phyloP scores from a whole-genome alignment of 1,284 basidiomycete species.

The Mycena citricolor region DNA sequence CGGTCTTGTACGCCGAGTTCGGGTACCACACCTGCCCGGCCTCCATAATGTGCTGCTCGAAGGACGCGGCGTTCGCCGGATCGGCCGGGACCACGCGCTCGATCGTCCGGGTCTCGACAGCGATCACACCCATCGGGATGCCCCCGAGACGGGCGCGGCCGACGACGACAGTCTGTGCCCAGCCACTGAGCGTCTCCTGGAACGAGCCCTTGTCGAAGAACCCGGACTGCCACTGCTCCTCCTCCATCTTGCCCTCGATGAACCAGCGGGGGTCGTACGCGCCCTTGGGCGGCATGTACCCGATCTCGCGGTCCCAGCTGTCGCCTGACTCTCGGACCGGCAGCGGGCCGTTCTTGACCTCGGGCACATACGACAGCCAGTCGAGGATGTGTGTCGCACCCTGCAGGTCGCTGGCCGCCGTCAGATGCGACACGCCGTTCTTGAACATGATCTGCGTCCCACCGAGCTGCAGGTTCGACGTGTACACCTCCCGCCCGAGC shows the following conservation, averaged over 20 bases:
- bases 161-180: slow-evolving; percentile 98
- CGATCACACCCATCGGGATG: slow-evolving; percentile 97
- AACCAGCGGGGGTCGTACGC: slow-evolving; percentile 98
- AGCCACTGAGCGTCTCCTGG: slow-evolving; percentile 94
- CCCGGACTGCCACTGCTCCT: slow-evolving; percentile 81
- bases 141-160: slow-evolving; percentile 96
- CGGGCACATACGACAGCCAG: slow-evolving; percentile 95
- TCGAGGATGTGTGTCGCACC: slow-evolving; percentile 91
- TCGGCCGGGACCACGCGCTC: slow-evolving; percentile 97
- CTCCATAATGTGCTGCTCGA: slow-evolving; percentile 98
- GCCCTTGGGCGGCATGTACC: slow-evolving; percentile 89
- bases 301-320: slow-evolving; percentile 91
- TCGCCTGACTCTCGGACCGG: slow-evolving; percentile 77
- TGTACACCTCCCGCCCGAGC: slow-evolving; percentile 98
- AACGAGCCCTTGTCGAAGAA: slow-evolving; percentile 98
- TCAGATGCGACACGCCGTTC: slow-evolving; percentile 98
- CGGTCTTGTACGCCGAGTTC: slow-evolving; percentile 99
- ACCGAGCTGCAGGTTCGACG: slow-evolving; percentile 97
- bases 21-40: slow-evolving; percentile 99
- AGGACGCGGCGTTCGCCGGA: slow-evolving; percentile 97
- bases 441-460: slow-evolving; percentile 99
- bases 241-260: slow-evolving; percentile 90
- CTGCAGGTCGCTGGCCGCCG: slow-evolving; percentile 91
- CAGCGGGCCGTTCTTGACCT: slow-evolving; percentile 72
- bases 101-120: slow-evolving; percentile 96